Base-by-base conservation (phyloP, 2,329 filamentous ascomycete genomes). In the Epichloe hybrida region DNA sequence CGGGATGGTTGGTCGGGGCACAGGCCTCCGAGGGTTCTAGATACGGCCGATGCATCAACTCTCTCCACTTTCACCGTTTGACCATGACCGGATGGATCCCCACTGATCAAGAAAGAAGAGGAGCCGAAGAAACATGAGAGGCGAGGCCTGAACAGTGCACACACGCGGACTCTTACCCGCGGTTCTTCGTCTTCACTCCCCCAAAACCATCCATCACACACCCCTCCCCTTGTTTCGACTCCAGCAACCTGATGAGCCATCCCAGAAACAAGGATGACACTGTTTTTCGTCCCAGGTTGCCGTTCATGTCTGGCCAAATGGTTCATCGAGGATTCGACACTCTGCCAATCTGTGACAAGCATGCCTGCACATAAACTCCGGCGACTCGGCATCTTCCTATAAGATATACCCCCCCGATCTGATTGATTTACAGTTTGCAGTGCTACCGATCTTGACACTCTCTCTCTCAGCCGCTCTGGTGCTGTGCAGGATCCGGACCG, bases 51-150 rank as follows among this genome's bases (percentile, higher is more conserved):
- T 54, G 53, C 55, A 55, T 59, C 53, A 54, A 59, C 49, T 53
- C 57, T 54, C 48, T 52, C 55, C 50, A 55, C 52, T 43, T 42
- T 46, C 38, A 50, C 53, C 51, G 50, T 55, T 58, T 54, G 55
- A 54, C 56, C 56, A 59, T 45, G 13, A 17, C 17, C 27, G 13
- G 31, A 20, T 23, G 48, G 50, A 36, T 52, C 51, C 53, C 53
- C 53, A 57, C 62, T 61, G 59, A 61, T 60, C 57, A 55, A 64
- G 44, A 46, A 50, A 48, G 53, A 55, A 20, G 35, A 38, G 35
- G 27, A 20, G 12, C n/a, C 13, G n/a, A 21, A 31, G 36, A 42
- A 51, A 37, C 27, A 21, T 39, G 35, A 23, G 23, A 20, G 13
- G 27, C 27, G 34, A 42, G 13, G 15, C 38, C 37, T 34, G 34